Conservation (phyloP, 148 eudicot species). For the Rhododendron vialii region DNA sequence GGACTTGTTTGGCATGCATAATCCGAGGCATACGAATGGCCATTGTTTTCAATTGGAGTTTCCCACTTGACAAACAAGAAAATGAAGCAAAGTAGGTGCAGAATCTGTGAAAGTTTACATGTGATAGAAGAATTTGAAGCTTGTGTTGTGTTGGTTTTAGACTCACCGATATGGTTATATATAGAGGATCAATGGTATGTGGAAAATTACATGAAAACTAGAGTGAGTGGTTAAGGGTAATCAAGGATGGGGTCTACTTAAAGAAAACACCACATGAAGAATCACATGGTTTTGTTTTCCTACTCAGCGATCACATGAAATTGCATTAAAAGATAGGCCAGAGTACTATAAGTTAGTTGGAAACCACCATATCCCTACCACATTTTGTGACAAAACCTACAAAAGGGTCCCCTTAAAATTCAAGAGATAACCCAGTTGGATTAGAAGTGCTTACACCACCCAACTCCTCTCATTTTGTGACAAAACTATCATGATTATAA, state of each 20-base stretch:
- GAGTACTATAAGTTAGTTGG: neutral
- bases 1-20: neutral
- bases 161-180: neutral
- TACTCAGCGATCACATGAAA: neutral
- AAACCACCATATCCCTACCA: slow-evolving; percentile 4
- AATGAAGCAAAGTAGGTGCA: neutral
- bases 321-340: neutral
- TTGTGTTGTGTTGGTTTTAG: neutral
- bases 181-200: neutral
- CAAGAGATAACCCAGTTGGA: neutral
- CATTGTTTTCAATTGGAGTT: neutral
- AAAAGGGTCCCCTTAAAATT: neutral
- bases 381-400: neutral
- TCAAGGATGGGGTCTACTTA: neutral
- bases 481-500: too few species aligned
- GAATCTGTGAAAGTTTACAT: neutral
- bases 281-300: slow-evolving; percentile 7
- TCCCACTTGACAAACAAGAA: neutral
- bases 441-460: neutral
- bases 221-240: neutral
- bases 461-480: too few species aligned
- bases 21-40: neutral
- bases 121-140: neutral
- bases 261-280: neutral
- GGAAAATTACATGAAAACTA: neutral